These are phyloP conservation scores for Triticum dicoccoides DNA, from an alignment of 176 grass and related monocot species.

Conservation along the genomic window DNA sequence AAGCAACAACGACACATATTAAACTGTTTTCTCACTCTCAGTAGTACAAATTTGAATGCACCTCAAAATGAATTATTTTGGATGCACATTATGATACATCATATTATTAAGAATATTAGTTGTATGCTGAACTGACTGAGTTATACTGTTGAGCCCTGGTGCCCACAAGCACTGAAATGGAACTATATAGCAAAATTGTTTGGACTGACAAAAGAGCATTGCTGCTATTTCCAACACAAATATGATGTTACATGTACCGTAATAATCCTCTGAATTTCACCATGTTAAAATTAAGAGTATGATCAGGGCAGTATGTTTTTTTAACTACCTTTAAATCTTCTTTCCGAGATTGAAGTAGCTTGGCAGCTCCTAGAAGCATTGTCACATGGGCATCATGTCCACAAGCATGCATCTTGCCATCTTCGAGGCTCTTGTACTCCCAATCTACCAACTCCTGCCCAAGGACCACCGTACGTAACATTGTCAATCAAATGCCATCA, in stretches of 20 bases:
- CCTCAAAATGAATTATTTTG: background rate
- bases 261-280: background rate
- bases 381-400: constrained; percentile 70
- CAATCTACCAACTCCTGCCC: constrained; percentile 72
- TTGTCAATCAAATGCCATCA: background rate
- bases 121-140: background rate
- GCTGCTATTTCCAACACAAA: background rate
- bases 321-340: constrained; percentile 47
- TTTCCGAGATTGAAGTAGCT: constrained; percentile 61
- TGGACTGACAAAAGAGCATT: background rate
- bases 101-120: background rate
- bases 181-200: background rate
- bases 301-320: background rate
- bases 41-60: background rate
- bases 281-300: background rate
- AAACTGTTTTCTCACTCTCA: background rate
- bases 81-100: background rate
- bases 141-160: background rate
- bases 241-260: background rate
- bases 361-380: constrained; percentile 82
- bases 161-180: background rate
- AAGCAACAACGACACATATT: background rate
- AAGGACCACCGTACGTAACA: background rate
- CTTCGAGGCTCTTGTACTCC: constrained; percentile 63
- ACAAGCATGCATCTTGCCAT: constrained; percentile 76